Evolutionary conservation across 768 basidiomycete species (phyloP).

Genomic region (Collybiopsis confluens): DNA sequence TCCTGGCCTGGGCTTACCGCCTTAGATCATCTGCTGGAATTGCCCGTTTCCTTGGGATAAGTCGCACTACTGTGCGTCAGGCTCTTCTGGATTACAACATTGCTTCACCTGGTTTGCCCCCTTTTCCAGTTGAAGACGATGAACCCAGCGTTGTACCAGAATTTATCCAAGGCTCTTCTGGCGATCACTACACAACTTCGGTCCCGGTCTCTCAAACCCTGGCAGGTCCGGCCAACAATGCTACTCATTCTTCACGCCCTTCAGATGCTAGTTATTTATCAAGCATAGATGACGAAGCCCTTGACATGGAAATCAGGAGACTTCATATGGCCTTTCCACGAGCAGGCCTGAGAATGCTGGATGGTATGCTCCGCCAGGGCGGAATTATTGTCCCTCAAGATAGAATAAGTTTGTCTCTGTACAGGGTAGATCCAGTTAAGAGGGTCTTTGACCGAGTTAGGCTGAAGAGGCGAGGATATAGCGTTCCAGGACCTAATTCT

Average conservation of each 20-base stretch:
- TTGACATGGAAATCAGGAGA: constrained; percentile 11
- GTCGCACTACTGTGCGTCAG: neutral
- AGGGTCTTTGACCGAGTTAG: constrained; percentile 14
- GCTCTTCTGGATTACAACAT: neutral
- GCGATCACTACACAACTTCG: too few relatives aligned
- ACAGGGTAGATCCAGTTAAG: constrained; percentile 12
- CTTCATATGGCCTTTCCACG: constrained; percentile 11
- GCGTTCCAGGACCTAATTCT: constrained; percentile 24
- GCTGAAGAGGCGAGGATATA: constrained; percentile 19
- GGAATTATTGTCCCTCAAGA: constrained; percentile 11
- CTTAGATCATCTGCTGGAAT: neutral
- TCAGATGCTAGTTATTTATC: constrained; percentile 1
- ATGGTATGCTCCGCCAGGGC: constrained; percentile 16
- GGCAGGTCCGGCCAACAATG: too few relatives aligned
- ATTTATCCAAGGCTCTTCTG: too few relatives aligned
- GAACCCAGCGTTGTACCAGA: too few relatives aligned
- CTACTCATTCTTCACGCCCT: constrained; percentile 9
- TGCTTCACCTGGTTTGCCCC: neutral
- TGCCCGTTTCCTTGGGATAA: neutral
- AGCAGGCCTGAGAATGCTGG: constrained; percentile 15
- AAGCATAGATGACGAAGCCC: constrained; percentile 4
- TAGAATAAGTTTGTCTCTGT: constrained; percentile 11
- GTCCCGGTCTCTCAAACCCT: too few relatives aligned
- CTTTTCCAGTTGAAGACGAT: constrained; percentile 10
- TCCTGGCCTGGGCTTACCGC: constrained; percentile 10